A percentile compares a stretch with the other conserved stretches of the same genome.
phyloP scores from a whole-genome alignment of 169 alveolate species.

The Cryptosporidium baileyi region DNA sequence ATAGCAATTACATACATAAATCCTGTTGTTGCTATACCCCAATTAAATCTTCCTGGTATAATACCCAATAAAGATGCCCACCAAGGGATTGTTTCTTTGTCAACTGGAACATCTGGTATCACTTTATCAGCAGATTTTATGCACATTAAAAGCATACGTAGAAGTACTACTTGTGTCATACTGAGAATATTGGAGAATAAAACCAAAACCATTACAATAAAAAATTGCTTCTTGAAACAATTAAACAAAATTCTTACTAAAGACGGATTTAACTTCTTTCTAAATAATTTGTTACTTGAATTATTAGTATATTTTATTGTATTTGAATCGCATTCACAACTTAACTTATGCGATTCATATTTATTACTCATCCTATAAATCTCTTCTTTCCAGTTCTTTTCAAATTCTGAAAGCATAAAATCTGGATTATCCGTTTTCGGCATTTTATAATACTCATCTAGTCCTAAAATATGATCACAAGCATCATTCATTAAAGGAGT shows the following conservation, averaged over 20 bases:
- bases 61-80: conserved; percentile 38
- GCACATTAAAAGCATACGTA: not conserved
- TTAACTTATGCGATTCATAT: not conserved
- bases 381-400: conserved; percentile 22
- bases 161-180: not conserved
- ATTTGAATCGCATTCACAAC: not conserved
- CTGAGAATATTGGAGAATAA: conserved; percentile 1
- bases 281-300: not conserved
- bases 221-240: conserved; percentile 24
- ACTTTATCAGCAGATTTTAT: conserved; percentile 10
- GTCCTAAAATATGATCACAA: conserved; percentile 2
- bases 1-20: not conserved
- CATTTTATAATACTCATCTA: conserved; percentile 33
- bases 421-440: conserved; percentile 16
- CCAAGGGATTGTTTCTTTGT: not conserved
- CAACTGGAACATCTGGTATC: not conserved
- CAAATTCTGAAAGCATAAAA: conserved; percentile 3
- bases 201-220: not conserved
- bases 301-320: not conserved
- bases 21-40: conserved; percentile 1
- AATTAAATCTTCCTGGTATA: conserved; percentile 18
- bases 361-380: not conserved
- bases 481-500: conserved; percentile 41
- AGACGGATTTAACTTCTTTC: conserved; percentile 4
- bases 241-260: conserved; percentile 1